Evolutionary conservation across 441 rosid species (phyloP).

Genomic region (Corymbia citriodora): DNA sequence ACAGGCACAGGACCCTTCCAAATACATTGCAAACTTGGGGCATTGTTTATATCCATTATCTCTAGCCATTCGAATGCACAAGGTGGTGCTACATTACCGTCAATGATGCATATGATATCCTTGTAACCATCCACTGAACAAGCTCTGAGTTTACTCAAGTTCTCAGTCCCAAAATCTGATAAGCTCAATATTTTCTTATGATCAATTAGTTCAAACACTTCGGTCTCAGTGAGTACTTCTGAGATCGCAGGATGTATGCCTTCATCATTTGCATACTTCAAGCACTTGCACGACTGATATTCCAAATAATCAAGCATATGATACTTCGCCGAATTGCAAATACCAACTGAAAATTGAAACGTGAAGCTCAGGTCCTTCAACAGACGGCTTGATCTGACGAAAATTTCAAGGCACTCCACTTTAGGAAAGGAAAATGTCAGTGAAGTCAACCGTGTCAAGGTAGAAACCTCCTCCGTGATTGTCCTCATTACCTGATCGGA

Average conservation of each 20-base stretch:
- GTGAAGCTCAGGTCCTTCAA: not conserved
- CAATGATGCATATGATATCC: not conserved
- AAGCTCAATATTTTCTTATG: not conserved
- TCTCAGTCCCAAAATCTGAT: not conserved
- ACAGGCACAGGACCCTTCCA: not conserved
- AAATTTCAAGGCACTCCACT: no score
- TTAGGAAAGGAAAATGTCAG: no score
- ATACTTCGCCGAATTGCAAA: not conserved
- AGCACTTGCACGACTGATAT: not conserved
- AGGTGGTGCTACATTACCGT: not conserved
- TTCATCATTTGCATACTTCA: not conserved
- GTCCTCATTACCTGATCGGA: not conserved
- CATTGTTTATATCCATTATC: not conserved
- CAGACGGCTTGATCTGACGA: not conserved
- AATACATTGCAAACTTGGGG: not conserved
- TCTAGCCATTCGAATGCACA: not conserved
- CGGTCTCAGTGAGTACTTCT: not conserved
- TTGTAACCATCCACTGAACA: not conserved
- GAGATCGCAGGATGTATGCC: not conserved
- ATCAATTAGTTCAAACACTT: not conserved
- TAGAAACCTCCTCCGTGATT: not conserved
- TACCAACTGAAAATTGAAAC: not conserved
- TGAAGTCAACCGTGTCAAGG: not conserved
- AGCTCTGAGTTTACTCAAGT: not conserved
- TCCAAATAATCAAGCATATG: not conserved